Evolutionary conservation across 1,139 yeast genomes (phyloP).

Genomic region (Eremothecium cymbalariae): DNA sequence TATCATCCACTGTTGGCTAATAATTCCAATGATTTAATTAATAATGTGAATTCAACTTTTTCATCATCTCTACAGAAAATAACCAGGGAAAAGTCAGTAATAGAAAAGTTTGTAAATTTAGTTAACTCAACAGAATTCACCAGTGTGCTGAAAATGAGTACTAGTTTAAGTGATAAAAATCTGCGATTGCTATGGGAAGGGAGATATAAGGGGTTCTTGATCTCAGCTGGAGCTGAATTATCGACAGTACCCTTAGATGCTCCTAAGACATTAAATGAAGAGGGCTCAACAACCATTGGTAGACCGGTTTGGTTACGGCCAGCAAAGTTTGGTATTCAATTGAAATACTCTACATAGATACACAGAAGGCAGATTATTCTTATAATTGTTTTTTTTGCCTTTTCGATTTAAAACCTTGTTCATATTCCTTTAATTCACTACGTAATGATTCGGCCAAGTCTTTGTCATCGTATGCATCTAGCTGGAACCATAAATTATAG

Average conservation of each 20-base stretch:
- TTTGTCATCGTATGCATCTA: constrained; percentile 73
- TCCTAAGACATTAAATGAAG: constrained; percentile 5
- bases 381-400: constrained; percentile 29
- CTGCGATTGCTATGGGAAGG: constrained; percentile 83
- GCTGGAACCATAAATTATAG: constrained; percentile 73
- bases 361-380: too few relatives aligned
- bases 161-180: constrained; percentile 57
- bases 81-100: constrained; percentile 36
- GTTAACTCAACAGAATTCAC: constrained; percentile 50
- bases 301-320: constrained; percentile 12
- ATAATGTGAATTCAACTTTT: constrained; percentile 28
- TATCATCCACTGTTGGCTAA: constrained; percentile 10
- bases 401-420: constrained; percentile 34
- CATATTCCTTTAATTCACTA: constrained; percentile 32
- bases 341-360: constrained; percentile 25
- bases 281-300: neutral
- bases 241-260: constrained; percentile 9
- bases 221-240: constrained; percentile 62
- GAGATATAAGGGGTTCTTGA: constrained; percentile 64
- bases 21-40: constrained; percentile 18
- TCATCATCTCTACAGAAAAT: constrained; percentile 29
- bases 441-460: constrained; percentile 34
- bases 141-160: constrained; percentile 67
- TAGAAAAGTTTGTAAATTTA: constrained; percentile 46
- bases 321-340: constrained; percentile 27